Percentiles rank a stretch among this genome's conserved stretches.
Conservation (phyloP, 1,139 yeast genomes). For the Scheffersomyces titani region DNA sequence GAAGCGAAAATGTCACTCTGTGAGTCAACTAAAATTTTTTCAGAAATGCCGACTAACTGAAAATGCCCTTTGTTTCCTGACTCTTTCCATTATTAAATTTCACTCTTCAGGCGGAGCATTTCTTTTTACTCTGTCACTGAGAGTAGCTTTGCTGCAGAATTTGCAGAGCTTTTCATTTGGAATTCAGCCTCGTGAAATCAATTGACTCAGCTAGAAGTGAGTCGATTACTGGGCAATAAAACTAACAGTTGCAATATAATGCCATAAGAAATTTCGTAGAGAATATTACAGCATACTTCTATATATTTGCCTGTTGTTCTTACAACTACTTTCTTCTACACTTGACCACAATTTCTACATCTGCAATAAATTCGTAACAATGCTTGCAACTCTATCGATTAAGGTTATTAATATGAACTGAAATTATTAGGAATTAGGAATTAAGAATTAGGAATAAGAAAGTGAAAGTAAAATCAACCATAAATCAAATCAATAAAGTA, state of each 20-base stretch:
- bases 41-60: background rate
- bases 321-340: too few relatives aligned
- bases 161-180: too few relatives aligned
- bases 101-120: background rate
- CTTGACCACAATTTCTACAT: background rate
- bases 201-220: too few relatives aligned
- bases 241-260: too few relatives aligned
- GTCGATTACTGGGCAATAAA: too few relatives aligned
- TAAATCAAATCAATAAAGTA: constrained; percentile 58
- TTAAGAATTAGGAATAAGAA: background rate
- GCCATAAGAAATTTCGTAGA: too few relatives aligned
- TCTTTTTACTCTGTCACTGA: background rate
- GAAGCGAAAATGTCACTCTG: background rate
- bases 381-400: background rate
- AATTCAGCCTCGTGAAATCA: too few relatives aligned
- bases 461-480: constrained; percentile 33
- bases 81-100: background rate
- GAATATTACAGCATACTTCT: too few relatives aligned
- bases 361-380: background rate
- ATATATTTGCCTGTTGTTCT: background rate
- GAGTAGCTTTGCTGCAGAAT: too few relatives aligned
- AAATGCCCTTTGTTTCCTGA: background rate
- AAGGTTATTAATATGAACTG: background rate
- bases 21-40: background rate
- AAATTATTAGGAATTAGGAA: constrained; percentile 1